Evolutionary conservation across 1,284 basidiomycete species (phyloP).

Genomic region (Chalciporus sp.): DNA sequence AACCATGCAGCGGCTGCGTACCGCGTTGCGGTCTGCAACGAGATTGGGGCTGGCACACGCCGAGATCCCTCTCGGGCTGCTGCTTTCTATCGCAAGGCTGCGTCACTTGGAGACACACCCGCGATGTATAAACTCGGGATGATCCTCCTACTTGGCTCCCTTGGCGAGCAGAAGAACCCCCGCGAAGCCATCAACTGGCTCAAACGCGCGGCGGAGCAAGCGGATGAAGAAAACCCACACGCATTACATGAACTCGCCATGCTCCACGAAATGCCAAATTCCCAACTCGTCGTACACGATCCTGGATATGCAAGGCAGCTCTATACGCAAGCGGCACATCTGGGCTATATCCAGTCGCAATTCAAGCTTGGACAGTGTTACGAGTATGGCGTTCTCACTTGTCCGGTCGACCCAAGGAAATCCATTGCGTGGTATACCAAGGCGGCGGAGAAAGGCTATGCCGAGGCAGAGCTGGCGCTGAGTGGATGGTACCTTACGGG

Average conservation of each 20-base stretch:
- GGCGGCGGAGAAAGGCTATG: conserved; percentile 93
- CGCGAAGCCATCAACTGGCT: conserved; percentile 96
- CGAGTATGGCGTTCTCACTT: conserved; percentile 90
- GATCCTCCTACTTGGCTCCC: conserved; percentile 85
- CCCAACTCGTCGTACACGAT: conserved; percentile 69
- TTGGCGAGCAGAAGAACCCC: conserved; percentile 85
- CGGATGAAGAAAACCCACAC: conserved; percentile 98
- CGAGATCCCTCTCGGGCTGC: conserved; percentile 87
- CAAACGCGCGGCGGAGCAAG: conserved; percentile 92
- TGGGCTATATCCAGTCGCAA: conserved; percentile 93
- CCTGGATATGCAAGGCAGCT: conserved; percentile 83
- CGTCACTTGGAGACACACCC: conserved; percentile 93
- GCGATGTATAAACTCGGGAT: conserved; percentile 99
- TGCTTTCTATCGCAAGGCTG: conserved; percentile 96
- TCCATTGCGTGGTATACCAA: conserved; percentile 99
- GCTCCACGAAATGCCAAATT: conserved; percentile 81
- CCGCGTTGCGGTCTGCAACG: conserved; percentile 98
- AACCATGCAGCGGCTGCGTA: conserved; percentile 96
- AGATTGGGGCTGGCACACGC: conserved; percentile 98
- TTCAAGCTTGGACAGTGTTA: conserved; percentile 95
- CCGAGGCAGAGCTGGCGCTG: conserved; percentile 93
- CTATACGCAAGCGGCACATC: conserved; percentile 90
- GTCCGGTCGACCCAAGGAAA: conserved; percentile 89
- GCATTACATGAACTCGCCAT: conserved; percentile 96
- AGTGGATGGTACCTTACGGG: conserved; percentile 98